phyloP scores from a whole-genome alignment of 345 rosid species.

The rapeseed (Brassica napus) region Da-Ae NC_063450.1:31003501-31004000 shows the following conservation, averaged over 20 bases:
- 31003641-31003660: background rate
- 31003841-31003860: background rate
- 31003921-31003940: no score
- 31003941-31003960: no score
- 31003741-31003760: background rate
- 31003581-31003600: background rate
- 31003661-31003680: background rate
- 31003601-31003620: background rate
- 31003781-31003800: background rate
- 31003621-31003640: background rate
- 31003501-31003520: background rate
- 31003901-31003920: no score
- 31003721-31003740: background rate
- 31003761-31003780: background rate
- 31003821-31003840: no score
- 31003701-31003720: background rate
- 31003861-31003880: no score
- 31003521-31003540: background rate
- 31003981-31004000: no score
- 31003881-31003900: background rate
- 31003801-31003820: background rate
- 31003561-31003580: background rate
- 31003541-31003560: background rate
- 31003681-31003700: background rate
- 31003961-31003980: no score